Evolutionary conservation across 2,329 filamentous ascomycete species (phyloP), one percentile per base, ranked within the genome.

Genomic region (Claviceps citrina): DNA sequence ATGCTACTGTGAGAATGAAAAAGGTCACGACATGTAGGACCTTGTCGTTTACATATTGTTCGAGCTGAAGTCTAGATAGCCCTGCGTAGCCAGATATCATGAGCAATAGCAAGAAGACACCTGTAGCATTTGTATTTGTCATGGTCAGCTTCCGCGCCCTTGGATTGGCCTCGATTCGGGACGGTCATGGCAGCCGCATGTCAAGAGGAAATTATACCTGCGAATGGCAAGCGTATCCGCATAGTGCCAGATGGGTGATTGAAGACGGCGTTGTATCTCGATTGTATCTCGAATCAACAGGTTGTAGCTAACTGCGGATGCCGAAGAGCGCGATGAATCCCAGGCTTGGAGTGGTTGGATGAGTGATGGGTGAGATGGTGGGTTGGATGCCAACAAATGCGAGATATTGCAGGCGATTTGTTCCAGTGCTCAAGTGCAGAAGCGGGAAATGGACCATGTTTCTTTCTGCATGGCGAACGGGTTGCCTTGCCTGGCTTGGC

Each of bases 21-120:
- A 98, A 96, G 52, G 83, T 87, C 43, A 86, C 46, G 51, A 83
- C 71, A 62, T 96, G 91, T 22, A 96, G 71, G 53, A 82, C 66
- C 62, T 98, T 96, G 71, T 95, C 87, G 66, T 93, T 86, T 57
- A 89, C 72, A 53, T 69, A 58, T 45, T 61, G 50, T 46, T 63
- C 63, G 49, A 75, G 53, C 47, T 77, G 70, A 40, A 77, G 56
- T 30, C 70, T 65, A 25, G 84, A 78, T 42, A 96, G 80, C 48
- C 86, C 86, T 46, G 80, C 71, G 57, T 89, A 93, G 46, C 75
- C 86, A 44, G 83, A 76, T 40, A 83, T 62, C 44, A 93, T 68
- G 49, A 86, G 67, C 51, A 95, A 73, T 46, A 74, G 56, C 61
- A 75, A 60, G 60, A 81, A 89, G 48, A 71, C 69, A 56, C 75